Evolutionary conservation across 306 rosid species (phyloP).

Genomic region (Glycine tomentella): DNA sequence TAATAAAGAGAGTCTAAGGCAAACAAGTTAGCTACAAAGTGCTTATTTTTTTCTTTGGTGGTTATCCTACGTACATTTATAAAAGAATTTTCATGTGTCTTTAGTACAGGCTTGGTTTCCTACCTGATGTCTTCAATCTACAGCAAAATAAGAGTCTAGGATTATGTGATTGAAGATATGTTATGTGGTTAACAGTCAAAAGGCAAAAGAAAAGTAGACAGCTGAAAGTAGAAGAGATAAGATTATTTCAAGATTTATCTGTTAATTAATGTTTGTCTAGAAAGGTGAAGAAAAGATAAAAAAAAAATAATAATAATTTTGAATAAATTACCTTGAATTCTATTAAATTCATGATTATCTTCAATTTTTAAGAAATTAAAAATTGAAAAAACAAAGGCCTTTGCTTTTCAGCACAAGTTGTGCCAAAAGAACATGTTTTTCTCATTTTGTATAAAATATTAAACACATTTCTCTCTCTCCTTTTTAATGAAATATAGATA

Average conservation of each 20-base stretch:
- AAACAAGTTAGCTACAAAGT: neutral
- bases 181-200: conserved; percentile 19
- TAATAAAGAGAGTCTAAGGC: conserved; percentile 32
- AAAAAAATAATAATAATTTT: neutral
- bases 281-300: neutral
- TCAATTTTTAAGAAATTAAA: neutral
- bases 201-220: neutral
- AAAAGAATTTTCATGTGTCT: neutral
- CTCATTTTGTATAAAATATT: neutral
- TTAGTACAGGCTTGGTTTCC: too few species aligned
- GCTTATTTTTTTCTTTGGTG: conserved; percentile 18
- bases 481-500: neutral
- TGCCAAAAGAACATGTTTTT: neutral
- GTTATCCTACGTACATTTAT: conserved; percentile 3
- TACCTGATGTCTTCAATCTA: too few species aligned
- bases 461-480: too few species aligned
- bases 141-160: neutral
- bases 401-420: too few species aligned
- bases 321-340: neutral
- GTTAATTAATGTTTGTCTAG: neutral
- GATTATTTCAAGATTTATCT: neutral
- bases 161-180: conserved; percentile 10
- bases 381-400: too few species aligned
- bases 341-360: neutral
- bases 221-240: conserved; percentile 11